phyloP scores from a whole-genome alignment of 306 rosid genomes.

The Phaseolus lunatus region DNA sequence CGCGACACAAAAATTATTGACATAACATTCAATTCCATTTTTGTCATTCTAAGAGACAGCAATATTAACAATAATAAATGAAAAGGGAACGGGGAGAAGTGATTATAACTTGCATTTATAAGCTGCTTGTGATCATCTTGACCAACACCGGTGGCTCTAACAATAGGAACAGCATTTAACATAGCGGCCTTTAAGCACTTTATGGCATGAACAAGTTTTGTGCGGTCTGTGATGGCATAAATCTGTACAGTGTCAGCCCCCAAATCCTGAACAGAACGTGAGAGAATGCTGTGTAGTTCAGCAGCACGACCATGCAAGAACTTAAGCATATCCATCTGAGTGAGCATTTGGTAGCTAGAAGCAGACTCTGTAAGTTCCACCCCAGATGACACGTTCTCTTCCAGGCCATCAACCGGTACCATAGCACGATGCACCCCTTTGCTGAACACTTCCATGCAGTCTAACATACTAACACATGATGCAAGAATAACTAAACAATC shows the following conservation, averaged over 20 bases:
- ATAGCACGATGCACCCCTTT: constrained; percentile 88
- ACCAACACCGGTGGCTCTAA: constrained; percentile 48
- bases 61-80: neutral
- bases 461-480: constrained; percentile 56
- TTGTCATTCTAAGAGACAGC: too few relatives aligned
- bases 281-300: constrained; percentile 46
- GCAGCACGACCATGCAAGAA: constrained; percentile 57
- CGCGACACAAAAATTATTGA: neutral
- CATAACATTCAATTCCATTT: neutral
- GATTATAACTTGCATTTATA: constrained; percentile 53
- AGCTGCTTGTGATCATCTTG: constrained; percentile 69
- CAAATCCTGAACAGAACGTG: constrained; percentile 52
- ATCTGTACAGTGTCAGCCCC: constrained; percentile 66
- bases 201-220: constrained; percentile 71
- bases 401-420: constrained; percentile 71
- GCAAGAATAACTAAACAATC: neutral
- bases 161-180: constrained; percentile 83
- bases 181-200: constrained; percentile 68
- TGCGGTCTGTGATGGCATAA: constrained; percentile 70
- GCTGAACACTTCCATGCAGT: constrained; percentile 96
- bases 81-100: neutral
- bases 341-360: constrained; percentile 70
- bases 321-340: constrained; percentile 81
- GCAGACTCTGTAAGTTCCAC: constrained; percentile 82
- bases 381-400: constrained; percentile 53